These are phyloP conservation scores for Chaetomiaceae sp. DNA, from an alignment of 2,329 filamentous ascomycete genomes.

Conservation along the genomic window DNA sequence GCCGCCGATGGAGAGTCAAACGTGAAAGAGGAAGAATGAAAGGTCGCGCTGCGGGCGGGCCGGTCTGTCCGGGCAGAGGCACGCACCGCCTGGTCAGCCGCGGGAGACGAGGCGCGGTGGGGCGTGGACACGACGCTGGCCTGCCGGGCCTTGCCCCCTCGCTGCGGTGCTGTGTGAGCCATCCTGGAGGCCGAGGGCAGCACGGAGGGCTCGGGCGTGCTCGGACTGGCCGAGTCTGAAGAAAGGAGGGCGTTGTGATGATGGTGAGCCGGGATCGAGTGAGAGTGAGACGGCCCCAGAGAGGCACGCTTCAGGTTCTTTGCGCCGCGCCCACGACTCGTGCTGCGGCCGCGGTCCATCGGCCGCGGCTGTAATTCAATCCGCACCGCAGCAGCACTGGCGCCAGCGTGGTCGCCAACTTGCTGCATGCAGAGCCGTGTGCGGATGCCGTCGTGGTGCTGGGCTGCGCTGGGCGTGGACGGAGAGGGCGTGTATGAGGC, in stretches of 20 bases:
- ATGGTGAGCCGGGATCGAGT: conserved; percentile 1
- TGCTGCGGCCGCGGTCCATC: conserved; percentile 22
- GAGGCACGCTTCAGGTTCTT: conserved; percentile 22
- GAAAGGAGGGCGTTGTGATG: not conserved
- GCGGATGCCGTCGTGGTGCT: not conserved
- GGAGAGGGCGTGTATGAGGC: conserved; percentile 16
- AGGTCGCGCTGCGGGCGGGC: conserved; percentile 17
- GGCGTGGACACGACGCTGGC: conserved; percentile 2
- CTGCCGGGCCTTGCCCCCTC: conserved; percentile 16
- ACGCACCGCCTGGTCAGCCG: conserved; percentile 14
- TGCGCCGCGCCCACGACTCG: conserved; percentile 21
- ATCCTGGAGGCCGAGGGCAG: conserved; percentile 1
- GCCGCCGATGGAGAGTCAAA: conserved; percentile 16
- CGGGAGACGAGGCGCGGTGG: conserved; percentile 20
- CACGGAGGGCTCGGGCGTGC: conserved; percentile 10
- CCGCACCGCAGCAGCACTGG: conserved; percentile 6
- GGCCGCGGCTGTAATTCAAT: conserved; percentile 20
- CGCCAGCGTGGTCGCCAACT: not conserved
- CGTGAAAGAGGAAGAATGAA: conserved; percentile 13
- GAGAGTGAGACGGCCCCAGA: conserved; percentile 12
- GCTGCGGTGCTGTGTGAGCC: conserved; percentile 12
- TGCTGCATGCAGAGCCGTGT: conserved; percentile 5
- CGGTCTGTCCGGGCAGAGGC: conserved; percentile 14
- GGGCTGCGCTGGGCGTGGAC: no score
- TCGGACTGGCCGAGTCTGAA: conserved; percentile 8